Conservation (phyloP, 495 filamentous ascomycete species). For the Penicillium subrubescens region DNA sequence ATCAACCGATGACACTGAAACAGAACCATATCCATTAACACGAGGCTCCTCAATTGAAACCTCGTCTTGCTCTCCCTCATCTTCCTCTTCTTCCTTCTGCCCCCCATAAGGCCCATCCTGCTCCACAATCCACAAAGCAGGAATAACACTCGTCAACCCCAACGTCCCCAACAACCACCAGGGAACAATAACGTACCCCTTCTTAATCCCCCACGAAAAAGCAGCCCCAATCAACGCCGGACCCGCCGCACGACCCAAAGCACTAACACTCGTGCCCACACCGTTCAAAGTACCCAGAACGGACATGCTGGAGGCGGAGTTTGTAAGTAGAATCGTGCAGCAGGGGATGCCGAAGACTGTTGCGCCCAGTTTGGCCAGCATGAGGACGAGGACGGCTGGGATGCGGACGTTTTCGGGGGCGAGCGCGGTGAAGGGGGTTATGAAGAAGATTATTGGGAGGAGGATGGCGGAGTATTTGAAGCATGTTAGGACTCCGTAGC, state of each 20-base stretch:
- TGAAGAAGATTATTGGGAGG: conserved; percentile 73
- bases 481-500: conserved; percentile 70
- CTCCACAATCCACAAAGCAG: conserved; percentile 72
- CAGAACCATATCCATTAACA: conserved; percentile 15
- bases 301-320: conserved; percentile 71
- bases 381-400: conserved; percentile 48
- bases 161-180: conserved; percentile 75
- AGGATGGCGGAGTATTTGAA: conserved; percentile 59
- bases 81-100: conserved; percentile 31
- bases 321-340: conserved; percentile 86
- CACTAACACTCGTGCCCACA: conserved; percentile 76
- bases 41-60: neutral
- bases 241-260: conserved; percentile 74
- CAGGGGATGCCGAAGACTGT: conserved; percentile 85
- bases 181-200: conserved; percentile 71
- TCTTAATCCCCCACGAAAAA: conserved; percentile 71
- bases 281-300: conserved; percentile 90
- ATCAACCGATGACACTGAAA: neutral
- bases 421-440: conserved; percentile 73
- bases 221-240: conserved; percentile 67
- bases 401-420: conserved; percentile 45
- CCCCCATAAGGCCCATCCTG: conserved; percentile 66
- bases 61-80: conserved; percentile 22
- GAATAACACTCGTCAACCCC: conserved; percentile 62
- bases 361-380: conserved; percentile 65